These are phyloP conservation scores for Mimosa pudica DNA, from an alignment of 306 rosid species.

Conservation along the genomic window DNA sequence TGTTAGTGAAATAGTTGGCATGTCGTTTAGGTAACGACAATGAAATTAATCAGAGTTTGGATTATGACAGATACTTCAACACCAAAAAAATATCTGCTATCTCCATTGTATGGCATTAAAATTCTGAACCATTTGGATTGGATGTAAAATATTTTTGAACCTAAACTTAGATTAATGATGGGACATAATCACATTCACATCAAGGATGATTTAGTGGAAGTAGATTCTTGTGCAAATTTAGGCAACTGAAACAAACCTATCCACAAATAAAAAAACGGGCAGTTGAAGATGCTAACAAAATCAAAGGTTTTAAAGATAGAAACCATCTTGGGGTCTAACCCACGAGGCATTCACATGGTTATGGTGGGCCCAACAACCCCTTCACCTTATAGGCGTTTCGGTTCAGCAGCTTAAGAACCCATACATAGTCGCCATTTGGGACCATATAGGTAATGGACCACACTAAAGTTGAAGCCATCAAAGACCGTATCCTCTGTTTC, in stretches of 20 bases:
- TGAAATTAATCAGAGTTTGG: not conserved
- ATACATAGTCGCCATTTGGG: conserved; percentile 38
- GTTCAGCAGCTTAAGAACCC: conserved; percentile 29
- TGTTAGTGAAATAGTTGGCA: not conserved
- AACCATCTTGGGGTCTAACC: conserved; percentile 24
- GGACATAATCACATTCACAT: conserved; percentile 8
- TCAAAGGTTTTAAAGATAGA: conserved; percentile 11
- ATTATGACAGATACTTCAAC: not conserved
- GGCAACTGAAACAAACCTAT: not conserved
- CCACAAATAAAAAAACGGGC: not conserved
- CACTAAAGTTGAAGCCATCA: conserved; percentile 35
- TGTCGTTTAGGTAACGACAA: not conserved
- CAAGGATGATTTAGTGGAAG: not conserved
- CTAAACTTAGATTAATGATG: conserved; percentile 14
- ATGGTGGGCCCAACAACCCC: conserved; percentile 30
- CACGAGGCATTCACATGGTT: conserved; percentile 70
- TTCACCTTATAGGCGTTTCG: conserved; percentile 30
- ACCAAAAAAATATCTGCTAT: not conserved
- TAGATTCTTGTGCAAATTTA: not conserved
- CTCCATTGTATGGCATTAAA: not conserved
- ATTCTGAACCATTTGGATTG: not conserved
- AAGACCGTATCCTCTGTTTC: conserved; percentile 31
- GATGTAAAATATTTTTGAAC: conserved; percentile 2
- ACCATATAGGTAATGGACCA: conserved; percentile 66
- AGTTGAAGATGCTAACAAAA: not conserved